Evolutionary conservation across 2,329 filamentous ascomycete species (phyloP).

Genomic region (Fusarium siculi): DNA sequence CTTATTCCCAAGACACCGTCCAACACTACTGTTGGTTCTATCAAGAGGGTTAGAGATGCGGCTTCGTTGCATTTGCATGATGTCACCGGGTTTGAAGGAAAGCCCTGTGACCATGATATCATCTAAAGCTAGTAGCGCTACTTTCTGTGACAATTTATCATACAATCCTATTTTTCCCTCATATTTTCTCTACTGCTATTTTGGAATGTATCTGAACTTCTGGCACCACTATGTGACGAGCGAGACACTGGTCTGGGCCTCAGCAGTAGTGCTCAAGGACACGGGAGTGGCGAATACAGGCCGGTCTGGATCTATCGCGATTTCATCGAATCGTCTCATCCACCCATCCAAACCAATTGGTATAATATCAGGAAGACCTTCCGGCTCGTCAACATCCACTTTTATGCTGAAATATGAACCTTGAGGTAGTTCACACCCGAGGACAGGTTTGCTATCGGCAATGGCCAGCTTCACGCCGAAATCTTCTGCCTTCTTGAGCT

Average conservation of each 20-base stretch:
- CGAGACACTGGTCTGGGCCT: accelerated
- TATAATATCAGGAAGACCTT: accelerated
- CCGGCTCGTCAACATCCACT: background rate
- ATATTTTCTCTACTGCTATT: background rate
- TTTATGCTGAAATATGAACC: background rate
- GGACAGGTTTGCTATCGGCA: accelerated
- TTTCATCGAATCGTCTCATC: background rate
- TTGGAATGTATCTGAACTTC: background rate
- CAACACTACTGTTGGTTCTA: conserved; percentile 29
- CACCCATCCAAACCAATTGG: background rate
- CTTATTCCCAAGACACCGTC: conserved; percentile 38
- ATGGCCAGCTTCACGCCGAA: accelerated
- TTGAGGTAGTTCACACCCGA: background rate
- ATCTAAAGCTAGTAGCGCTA: background rate
- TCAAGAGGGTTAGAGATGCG: conserved; percentile 30
- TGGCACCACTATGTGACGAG: accelerated
- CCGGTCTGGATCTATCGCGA: background rate
- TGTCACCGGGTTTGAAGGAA: conserved; percentile 7
- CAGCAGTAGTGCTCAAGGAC: accelerated
- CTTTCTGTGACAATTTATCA: background rate
- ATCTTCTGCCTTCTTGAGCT: background rate
- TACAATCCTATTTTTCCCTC: background rate
- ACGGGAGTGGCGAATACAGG: background rate
- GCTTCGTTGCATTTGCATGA: conserved; percentile 39
- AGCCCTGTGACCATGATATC: conserved; percentile 42